Evolutionary conservation across 768 basidiomycete genomes (phyloP), one percentile per base, ranked within the genome.

Genomic region (Amanita muscaria): DNA sequence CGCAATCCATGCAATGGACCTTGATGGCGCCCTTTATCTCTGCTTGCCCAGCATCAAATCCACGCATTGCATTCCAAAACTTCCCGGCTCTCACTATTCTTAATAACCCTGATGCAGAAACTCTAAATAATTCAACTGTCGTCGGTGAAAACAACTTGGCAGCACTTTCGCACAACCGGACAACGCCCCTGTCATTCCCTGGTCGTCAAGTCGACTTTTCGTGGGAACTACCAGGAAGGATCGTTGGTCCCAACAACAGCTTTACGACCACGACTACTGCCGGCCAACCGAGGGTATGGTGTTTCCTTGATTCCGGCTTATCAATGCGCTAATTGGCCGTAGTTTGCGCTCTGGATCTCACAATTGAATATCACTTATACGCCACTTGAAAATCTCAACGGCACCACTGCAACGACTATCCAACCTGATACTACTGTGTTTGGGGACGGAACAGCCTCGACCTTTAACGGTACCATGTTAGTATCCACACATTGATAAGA

Each of bases 1-100:
- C 79, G 2, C 80, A 81, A 54, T 62, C 70, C 6, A 78, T 77
- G 76, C 68, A 70, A 1, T 81, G 79, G 80, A 76, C 79, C 5
- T 59, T 79, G 10, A 63, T 81, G 5, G 64, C 73, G 11, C 74
- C 71, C 0, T 76, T 73, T 56, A 64, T 80, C 55, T 52, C 64
- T 2, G 59, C 57, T 4, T 83, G 80, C 57, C 78, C 78, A 0
- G 61, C 62, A 1, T 64, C 68, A 45, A 80, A 77, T 56, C 72
- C 74, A 3, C 56, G 57, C 19, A 67, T 80, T 50, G 62, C 60
- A 41, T 73, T 62, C 69, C 72, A 71, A 42, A 76, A 68, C 57
- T 83, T 79, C 71, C 79, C 80, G 2, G 60, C 63, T 1, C 58
- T 83, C 23, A 67, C 71, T 61, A 59, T 77, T 75, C 56, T 64